Evolutionary conservation across 148 eudicot species (phyloP), one percentile per base, ranked within the genome.

Genomic region (Silene conica): DNA sequence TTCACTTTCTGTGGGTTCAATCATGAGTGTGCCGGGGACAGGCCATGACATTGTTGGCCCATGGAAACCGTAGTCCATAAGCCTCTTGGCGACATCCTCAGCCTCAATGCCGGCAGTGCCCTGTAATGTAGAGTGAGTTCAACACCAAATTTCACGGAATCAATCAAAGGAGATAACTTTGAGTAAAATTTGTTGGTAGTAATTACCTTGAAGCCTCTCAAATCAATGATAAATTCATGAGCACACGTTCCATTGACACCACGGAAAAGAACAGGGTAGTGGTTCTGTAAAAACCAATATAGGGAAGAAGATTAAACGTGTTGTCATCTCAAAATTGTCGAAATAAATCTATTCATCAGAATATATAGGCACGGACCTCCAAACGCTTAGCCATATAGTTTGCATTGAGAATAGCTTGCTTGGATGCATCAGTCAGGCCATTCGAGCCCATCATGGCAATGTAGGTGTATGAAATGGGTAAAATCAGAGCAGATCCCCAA

Each of bases 21-120:
- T 92, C 98, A 95, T 95, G 82, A 95, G 96, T 13, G 98, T 95
- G 68, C 98, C 98, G 12, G 97, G 98, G 63, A 95, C 98, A 25
- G 98, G 98, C 97, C 97, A 95, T 70, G 98, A 95, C 98, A 95
- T 95, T 55, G 98, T 95, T 63, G 97, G 98, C 25, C 90, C 97
- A 74, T 95, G 98, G 76, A 92, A 95, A 79, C 98, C 97, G 62
- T 95, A 95, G 82, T 95, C 98, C 83, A 95, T 95, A 46, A 95
- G 96, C 77, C 98, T 93, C 79, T 95, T 95, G 52, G 98, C 98
- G 50, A 95, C 89, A 81, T 95, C 98, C 82, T 95, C 98, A 45
- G 98, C 86, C 80, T 95, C 98, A 59, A 95, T 86, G 65, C 97
- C 97, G 80, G 97, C 97, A 79, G 98, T 92, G 72, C 78, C 84